Evolutionary conservation across 768 basidiomycete genomes (phyloP).

Genomic region (Amylocystis lapponica): DNA sequence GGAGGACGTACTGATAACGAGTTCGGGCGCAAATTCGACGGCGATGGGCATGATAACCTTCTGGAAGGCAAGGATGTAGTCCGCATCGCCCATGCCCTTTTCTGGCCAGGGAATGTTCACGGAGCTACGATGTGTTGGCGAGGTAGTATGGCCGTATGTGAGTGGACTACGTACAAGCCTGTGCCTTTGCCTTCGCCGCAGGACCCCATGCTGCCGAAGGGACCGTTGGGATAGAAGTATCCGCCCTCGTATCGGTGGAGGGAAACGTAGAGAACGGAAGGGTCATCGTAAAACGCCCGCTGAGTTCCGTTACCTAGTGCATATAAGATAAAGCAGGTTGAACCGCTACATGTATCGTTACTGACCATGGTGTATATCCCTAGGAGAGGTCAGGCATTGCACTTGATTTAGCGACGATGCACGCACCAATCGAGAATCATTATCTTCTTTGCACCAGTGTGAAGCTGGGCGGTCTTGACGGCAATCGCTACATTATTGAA

Average conservation of each 20-base stretch:
- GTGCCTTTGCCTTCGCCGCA: constrained; percentile 79
- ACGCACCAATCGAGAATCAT: constrained; percentile 93
- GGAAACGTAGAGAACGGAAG: constrained; percentile 88
- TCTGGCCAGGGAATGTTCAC: constrained; percentile 96
- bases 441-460: constrained; percentile 68
- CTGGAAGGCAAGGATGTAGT: constrained; percentile 96
- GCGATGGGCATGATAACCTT: constrained; percentile 96
- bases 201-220: constrained; percentile 82
- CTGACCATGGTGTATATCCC: constrained; percentile 94
- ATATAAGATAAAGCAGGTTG: neutral
- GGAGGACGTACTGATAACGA: constrained; percentile 79
- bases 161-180: constrained; percentile 63
- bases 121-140: constrained; percentile 45
- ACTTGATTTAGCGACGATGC: neutral
- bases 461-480: constrained; percentile 69
- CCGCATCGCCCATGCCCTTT: constrained; percentile 85
- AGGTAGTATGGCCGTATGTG: neutral
- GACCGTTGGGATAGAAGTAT: constrained; percentile 87
- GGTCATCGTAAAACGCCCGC: constrained; percentile 91
- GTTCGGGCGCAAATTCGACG: constrained; percentile 91
- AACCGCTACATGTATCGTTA: neutral
- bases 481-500: constrained; percentile 98
- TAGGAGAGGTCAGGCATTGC: constrained; percentile 23
- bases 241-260: constrained; percentile 93
- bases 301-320: constrained; percentile 91